Conservation (phyloP, 768 basidiomycete species). For the Pulveroboletus sp. region DNA sequence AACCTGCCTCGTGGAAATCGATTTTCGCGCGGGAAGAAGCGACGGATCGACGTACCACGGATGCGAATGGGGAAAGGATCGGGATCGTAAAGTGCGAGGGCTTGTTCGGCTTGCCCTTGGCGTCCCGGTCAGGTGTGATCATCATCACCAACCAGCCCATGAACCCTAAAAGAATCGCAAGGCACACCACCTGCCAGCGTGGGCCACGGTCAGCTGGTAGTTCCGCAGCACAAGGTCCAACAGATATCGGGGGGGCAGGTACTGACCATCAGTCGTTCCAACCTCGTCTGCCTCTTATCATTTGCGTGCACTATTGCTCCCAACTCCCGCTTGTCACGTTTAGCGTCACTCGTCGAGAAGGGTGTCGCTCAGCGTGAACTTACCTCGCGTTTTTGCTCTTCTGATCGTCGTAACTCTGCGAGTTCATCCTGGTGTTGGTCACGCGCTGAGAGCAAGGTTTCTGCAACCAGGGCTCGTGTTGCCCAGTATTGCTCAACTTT, state of each 20-base stretch:
- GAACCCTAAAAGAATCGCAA: conserved; percentile 23
- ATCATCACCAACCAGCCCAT: conserved; percentile 19
- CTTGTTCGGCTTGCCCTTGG: conserved; percentile 8
- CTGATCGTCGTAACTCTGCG: conserved; percentile 35
- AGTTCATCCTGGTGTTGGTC: conserved; percentile 49
- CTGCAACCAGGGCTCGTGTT: conserved; percentile 59
- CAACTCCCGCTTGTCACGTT: conserved; percentile 40
- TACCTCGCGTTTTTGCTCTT: conserved; percentile 48
- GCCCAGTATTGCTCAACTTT: conserved; percentile 62
- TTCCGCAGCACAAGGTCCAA: conserved; percentile 3
- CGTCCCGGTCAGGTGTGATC: conserved; percentile 12
- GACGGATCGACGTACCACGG: conserved; percentile 46
- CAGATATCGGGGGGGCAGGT: conserved; percentile 13
- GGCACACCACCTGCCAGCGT: conserved; percentile 17
- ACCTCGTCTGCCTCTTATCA: conserved; percentile 43
- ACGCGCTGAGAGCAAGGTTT: conserved; percentile 51
- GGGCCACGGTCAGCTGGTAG: conserved; percentile 12
- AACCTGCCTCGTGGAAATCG: conserved; percentile 40
- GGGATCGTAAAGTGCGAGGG: conserved; percentile 73
- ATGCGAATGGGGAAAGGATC: conserved; percentile 73
- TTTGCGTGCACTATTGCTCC: conserved; percentile 37
- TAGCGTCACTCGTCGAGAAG: not conserved
- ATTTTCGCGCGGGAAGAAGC: not conserved
- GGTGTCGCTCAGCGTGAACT: conserved; percentile 14
- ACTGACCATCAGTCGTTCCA: conserved; percentile 52